Evolutionary conservation across 768 basidiomycete genomes (phyloP).

Genomic region (Lentinula boryana): DNA sequence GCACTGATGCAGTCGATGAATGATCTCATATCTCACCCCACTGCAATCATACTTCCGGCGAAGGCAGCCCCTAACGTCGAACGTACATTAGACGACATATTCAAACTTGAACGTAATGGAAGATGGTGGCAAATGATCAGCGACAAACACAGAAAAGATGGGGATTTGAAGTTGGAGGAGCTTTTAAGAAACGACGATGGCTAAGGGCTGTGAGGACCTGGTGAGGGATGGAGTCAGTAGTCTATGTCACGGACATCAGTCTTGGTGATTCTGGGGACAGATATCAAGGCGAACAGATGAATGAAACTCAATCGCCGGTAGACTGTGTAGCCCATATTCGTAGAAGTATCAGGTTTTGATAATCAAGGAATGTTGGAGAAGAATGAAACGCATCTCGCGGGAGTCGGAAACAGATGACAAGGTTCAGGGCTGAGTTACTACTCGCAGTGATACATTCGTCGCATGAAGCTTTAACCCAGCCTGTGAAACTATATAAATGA

Average conservation of each 20-base stretch:
- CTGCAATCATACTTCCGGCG: slow-evolving; percentile 8
- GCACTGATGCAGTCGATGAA: neutral
- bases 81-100: slow-evolving; percentile 4
- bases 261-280: neutral
- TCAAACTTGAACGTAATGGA: neutral
- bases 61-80: slow-evolving; percentile 7
- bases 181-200: too few species aligned
- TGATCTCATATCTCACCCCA: slow-evolving; percentile 1
- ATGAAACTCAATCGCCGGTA: neutral
- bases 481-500: too few species aligned
- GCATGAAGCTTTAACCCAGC: too few species aligned
- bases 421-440: too few species aligned
- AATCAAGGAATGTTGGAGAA: neutral
- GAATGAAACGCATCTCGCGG: too few species aligned
- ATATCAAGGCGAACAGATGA: neutral
- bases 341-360: neutral
- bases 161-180: neutral
- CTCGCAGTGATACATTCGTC: too few species aligned
- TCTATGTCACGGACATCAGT: neutral
- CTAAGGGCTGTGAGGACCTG: too few species aligned
- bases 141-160: neutral
- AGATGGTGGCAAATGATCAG: neutral
- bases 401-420: too few species aligned
- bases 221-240: neutral
- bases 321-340: neutral